Base-by-base conservation (phyloP, 192 early-diverging fungal species). In the Backusella sp. region DNA sequence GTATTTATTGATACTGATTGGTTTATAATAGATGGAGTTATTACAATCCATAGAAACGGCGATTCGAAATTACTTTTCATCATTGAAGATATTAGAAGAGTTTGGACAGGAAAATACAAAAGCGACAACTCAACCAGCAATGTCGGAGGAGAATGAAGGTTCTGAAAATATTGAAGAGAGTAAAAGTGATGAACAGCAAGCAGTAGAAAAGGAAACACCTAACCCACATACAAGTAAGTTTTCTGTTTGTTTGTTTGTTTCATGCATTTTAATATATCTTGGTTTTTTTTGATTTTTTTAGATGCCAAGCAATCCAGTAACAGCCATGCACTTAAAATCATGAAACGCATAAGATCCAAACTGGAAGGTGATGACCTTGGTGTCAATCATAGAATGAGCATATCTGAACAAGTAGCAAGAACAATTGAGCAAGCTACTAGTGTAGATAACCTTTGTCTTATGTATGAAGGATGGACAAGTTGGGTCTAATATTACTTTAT, bases 401-500 rank as follows among this genome's bases (percentile, higher is more conserved):
- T 92, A n/a, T 56, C 86, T 12, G 91, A 93, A 73, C 91, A 93
- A 73, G 91, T 92, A 5, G 30, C 89, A 3, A 79, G 77, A 32
- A 80, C 94, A 6, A 91, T 96, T 41, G 77, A 87, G 28, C 83
- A 93, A 73, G 94, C 95, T 4, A 89, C 79, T 0, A 85, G 86
- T 75, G 76, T 83, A 5, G 88, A 93, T 70, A 92, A 92, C 76
- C 80, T 96, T 9, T 84, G 90, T n/a, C 74, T 84, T 21, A 94
- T 96, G 93, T 96, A 93, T 73, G 94, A 96, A 81, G 95, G 95
- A 2, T 96, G 95, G 95, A 96, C 94, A 70, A 85, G 87, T 26
- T 96, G 95, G 95, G 89, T 96, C 30, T 96, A 87, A 79, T 30
- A 56, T 21, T 21, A 11, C 53, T 23, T 56, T 56, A 23, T 56